Evolutionary conservation across 257 asterid species (phyloP).

Genomic region (Echium plantagineum): DNA sequence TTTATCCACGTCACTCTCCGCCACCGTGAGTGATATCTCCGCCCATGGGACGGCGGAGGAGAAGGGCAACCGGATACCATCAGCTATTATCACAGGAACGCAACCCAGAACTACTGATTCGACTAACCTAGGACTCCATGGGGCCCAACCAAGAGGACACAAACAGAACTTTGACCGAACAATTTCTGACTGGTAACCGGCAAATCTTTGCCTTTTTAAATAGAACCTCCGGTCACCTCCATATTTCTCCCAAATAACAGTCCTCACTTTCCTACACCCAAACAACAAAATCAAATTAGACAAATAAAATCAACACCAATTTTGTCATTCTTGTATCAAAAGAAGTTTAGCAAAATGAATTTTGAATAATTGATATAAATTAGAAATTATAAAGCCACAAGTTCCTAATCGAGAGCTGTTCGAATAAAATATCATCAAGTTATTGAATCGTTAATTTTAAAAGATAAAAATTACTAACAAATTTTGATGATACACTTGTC

Average conservation of each 20-base stretch:
- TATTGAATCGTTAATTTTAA: no score
- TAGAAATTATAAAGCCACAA: no score
- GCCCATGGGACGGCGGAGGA: constrained; percentile 68
- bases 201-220: constrained; percentile 45
- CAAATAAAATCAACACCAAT: not conserved
- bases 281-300: not conserved
- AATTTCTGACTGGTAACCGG: constrained; percentile 76
- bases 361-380: no score
- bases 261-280: constrained; percentile 46
- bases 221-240: constrained; percentile 54
- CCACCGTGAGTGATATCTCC: constrained; percentile 57
- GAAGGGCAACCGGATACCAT: constrained; percentile 63
- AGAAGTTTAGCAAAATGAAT: no score
- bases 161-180: constrained; percentile 65
- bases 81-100: constrained; percentile 79
- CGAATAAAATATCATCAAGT: no score
- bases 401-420: no score
- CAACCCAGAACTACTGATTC: constrained; percentile 85
- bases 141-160: constrained; percentile 94
- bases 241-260: constrained; percentile 48
- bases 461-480: no score
- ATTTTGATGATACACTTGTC: no score
- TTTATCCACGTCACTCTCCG: constrained; percentile 57
- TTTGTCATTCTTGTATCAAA: no score
- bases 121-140: constrained; percentile 89